Conservation (phyloP, 768 basidiomycete genomes). For the Hypholoma fasciculare region DNA sequence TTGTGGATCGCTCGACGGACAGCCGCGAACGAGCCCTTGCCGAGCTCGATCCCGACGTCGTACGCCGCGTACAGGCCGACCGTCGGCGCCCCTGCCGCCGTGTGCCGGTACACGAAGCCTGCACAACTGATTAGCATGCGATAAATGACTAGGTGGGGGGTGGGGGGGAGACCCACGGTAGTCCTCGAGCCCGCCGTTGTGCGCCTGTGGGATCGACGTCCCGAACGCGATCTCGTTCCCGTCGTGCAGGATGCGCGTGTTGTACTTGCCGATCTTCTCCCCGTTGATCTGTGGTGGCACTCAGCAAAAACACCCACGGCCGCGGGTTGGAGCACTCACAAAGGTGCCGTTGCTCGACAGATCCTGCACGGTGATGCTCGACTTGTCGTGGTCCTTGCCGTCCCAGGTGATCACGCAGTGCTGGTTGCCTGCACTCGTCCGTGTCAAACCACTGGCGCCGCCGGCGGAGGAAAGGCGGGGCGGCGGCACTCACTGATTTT, state of each 20-base stretch:
- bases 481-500: slow-evolving; percentile 64
- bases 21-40: slow-evolving; percentile 89
- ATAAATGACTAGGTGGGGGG: neutral
- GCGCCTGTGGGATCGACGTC: slow-evolving; percentile 43
- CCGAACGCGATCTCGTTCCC: slow-evolving; percentile 92
- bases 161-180: slow-evolving; percentile 57
- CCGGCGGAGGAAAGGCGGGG: neutral
- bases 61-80: slow-evolving; percentile 65
- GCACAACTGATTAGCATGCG: neutral
- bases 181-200: slow-evolving; percentile 57
- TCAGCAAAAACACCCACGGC: neutral
- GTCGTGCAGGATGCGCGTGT: slow-evolving; percentile 59
- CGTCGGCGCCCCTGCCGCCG: slow-evolving; percentile 46
- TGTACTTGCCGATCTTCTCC: slow-evolving; percentile 56
- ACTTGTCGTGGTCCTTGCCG: slow-evolving; percentile 39
- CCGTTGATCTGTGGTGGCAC: slow-evolving; percentile 58
- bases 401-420: slow-evolving; percentile 66
- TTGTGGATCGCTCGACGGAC: slow-evolving; percentile 83
- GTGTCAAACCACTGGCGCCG: neutral
- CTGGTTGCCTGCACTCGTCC: slow-evolving; percentile 42
- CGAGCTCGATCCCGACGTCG: slow-evolving; percentile 70
- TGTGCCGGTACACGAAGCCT: slow-evolving; percentile 77
- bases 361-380: slow-evolving; percentile 53
- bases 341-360: slow-evolving; percentile 75
- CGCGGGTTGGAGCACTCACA: slow-evolving; percentile 35